Evolutionary conservation across 1,284 basidiomycete species (phyloP).

Genomic region (Melanopsichium pennsylvanicum): DNA sequence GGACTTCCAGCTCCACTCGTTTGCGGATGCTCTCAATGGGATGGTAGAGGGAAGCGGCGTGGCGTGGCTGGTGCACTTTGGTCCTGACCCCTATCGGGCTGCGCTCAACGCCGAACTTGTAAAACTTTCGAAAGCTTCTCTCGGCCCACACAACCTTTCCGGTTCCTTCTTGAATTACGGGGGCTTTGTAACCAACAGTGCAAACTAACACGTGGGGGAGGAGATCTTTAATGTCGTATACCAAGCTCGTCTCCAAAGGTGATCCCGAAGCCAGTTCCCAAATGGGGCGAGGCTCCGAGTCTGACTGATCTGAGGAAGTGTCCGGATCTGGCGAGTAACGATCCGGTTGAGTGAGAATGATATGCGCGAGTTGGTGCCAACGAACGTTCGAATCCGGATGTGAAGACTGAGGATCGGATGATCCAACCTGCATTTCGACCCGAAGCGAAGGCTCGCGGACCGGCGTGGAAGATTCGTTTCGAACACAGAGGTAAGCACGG

Average conservation of each 20-base stretch:
- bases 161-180: not conserved
- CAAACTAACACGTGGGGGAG: slow-evolving; percentile 61
- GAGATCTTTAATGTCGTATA: slow-evolving; percentile 63
- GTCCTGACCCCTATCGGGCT: slow-evolving; percentile 60
- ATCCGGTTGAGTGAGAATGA: slow-evolving; percentile 21
- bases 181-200: slow-evolving; percentile 55
- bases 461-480: slow-evolving; percentile 48
- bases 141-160: slow-evolving; percentile 23
- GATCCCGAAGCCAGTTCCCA: slow-evolving; percentile 16
- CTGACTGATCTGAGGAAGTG: not conserved
- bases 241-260: slow-evolving; percentile 42
- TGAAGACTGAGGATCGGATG: not conserved
- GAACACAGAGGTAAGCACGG: slow-evolving; percentile 57
- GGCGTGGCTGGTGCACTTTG: slow-evolving; percentile 56
- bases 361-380: slow-evolving; percentile 27
- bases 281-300: not conserved
- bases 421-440: slow-evolving; percentile 59
- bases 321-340: slow-evolving; percentile 4
- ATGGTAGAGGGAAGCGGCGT: slow-evolving; percentile 26
- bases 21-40: slow-evolving; percentile 29
- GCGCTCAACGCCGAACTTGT: slow-evolving; percentile 46
- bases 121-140: slow-evolving; percentile 60
- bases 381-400: slow-evolving; percentile 1
- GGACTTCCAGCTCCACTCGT: slow-evolving; percentile 61
- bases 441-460: slow-evolving; percentile 45